Evolutionary conservation across 805 yeast genomes (phyloP), one percentile per base, ranked within the genome.

Genomic region (Metschnikowia lunata): DNA sequence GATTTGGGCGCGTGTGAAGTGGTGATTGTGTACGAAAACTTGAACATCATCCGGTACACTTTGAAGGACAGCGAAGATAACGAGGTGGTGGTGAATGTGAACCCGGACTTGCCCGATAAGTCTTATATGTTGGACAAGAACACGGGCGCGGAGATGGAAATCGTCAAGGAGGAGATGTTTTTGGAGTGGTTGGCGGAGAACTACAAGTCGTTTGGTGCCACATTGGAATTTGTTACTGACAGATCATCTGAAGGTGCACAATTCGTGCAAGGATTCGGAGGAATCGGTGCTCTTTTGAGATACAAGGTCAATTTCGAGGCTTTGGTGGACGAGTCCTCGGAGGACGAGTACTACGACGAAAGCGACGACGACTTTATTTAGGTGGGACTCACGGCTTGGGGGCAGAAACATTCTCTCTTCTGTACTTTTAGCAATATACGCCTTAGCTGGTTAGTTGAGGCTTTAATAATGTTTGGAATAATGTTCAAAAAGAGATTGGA

Each of bases 121-220:
- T 74, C 84, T 7, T 85, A 83, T 67, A 76, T 85, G 57, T 59
- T 85, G 43, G 98, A 90, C 71, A 87, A 83, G 64, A 76, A 74
- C 42, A 85, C 95, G 32, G 99, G 98, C 42, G 74, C 81, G 45
- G 98, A 93, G 66, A 85, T 93, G 85, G 99, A 93, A 65, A 71
- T 86, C 42, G 79, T 85, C 32, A 82, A 82, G 42, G 98, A 93
- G 66, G 82, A 81, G 69, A 80, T 88, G 34, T 77, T 93, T 58
- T 78, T 93, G 54, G 99, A 93, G 71, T 93, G 99, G 99, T 76
- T 93, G 52, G 98, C 99, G 39, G 99, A 91, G 72, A 88, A 89
- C 71, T 93, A 93, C 72, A 85, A 83, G 64, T 85, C 79, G 60
- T 93, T 79, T 60, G 99, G 99, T 79, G 96, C 99, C 42, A 80